Percentiles rank a stretch among this genome's conserved stretches.
Evolutionary conservation across 306 rosid genomes (phyloP).

Genomic region (Fragaria vesca): DNA sequence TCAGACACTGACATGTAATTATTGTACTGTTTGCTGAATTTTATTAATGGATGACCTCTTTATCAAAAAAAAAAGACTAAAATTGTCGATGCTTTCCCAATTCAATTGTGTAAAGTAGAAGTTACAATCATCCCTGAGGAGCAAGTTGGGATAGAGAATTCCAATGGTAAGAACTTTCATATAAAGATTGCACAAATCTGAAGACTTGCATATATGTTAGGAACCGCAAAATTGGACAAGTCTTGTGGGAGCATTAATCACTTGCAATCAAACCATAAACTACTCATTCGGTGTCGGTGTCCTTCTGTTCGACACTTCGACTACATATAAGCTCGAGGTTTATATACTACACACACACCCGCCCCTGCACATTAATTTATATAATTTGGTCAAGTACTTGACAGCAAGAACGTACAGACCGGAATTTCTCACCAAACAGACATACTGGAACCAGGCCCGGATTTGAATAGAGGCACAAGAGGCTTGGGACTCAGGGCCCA

Average conservation of each 20-base stretch:
- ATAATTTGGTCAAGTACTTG: background rate
- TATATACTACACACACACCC: background rate
- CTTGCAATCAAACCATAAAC: constrained; percentile 1
- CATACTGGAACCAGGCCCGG: too few relatives aligned
- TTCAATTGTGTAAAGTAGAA: too few relatives aligned
- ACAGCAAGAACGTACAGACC: constrained; percentile 31
- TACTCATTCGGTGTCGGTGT: constrained; percentile 28
- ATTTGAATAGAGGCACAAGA: too few relatives aligned
- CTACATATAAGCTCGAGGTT: background rate
- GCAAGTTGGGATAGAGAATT: too few relatives aligned
- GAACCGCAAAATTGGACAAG: constrained; percentile 12
- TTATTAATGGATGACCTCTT: too few relatives aligned
- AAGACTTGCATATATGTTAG: background rate
- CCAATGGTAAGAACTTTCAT: too few relatives aligned
- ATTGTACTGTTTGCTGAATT: too few relatives aligned
- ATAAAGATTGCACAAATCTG: background rate
- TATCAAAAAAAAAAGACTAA: too few relatives aligned
- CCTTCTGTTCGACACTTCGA: background rate
- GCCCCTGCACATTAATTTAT: constrained; percentile 15
- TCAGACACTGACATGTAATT: too few relatives aligned
- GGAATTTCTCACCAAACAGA: constrained; percentile 17
- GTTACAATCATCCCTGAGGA: too few relatives aligned
- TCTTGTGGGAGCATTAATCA: constrained; percentile 38
- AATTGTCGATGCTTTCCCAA: too few relatives aligned
- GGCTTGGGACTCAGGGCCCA: too few relatives aligned